Evolutionary conservation across 805 yeast genomes (phyloP).

Genomic region (Yarrowia sp.): DNA sequence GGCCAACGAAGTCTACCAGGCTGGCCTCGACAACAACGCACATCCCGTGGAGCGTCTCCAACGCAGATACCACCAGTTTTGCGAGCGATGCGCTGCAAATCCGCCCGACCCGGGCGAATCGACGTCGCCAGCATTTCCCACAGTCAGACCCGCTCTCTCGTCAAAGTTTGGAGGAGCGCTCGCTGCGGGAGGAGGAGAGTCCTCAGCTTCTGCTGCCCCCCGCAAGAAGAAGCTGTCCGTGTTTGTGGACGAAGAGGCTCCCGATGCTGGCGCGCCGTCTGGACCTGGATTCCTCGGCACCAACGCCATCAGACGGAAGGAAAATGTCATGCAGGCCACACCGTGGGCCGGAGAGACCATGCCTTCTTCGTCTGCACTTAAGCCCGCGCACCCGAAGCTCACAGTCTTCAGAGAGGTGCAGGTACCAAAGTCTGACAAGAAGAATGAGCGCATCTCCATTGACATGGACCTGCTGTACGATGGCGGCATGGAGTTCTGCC

Average conservation of each 20-base stretch:
- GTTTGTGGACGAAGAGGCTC: conserved; percentile 41
- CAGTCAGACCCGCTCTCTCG: conserved; percentile 40
- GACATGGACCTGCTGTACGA: conserved; percentile 32
- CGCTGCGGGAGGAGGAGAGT: neutral
- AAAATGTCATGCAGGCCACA: conserved; percentile 54
- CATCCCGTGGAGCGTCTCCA: conserved; percentile 56
- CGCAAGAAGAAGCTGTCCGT: conserved; percentile 42
- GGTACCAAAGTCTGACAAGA: conserved; percentile 28
- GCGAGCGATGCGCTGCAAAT: conserved; percentile 40
- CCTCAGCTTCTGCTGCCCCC: neutral
- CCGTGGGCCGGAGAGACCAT: conserved; percentile 63
- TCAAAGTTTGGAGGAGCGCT: conserved; percentile 41
- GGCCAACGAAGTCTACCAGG: conserved; percentile 57
- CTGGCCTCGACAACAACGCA: conserved; percentile 61
- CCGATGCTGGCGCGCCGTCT: conserved; percentile 26
- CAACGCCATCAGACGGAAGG: conserved; percentile 54
- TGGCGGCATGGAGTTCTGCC: conserved; percentile 52
- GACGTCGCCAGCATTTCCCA: conserved; percentile 41
- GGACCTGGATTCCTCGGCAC: conserved; percentile 52
- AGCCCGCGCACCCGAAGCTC: conserved; percentile 5
- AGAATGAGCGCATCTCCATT: conserved; percentile 30
- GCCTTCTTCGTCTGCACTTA: conserved; percentile 21
- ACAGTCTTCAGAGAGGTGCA: conserved; percentile 24
- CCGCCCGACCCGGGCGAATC: conserved; percentile 37
- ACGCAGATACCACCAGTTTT: conserved; percentile 47